Percentiles rank a stretch among this genome's conserved stretches.
Conservation (phyloP, 305 asterid genomes). For the Fraxinus sp. region DNA sequence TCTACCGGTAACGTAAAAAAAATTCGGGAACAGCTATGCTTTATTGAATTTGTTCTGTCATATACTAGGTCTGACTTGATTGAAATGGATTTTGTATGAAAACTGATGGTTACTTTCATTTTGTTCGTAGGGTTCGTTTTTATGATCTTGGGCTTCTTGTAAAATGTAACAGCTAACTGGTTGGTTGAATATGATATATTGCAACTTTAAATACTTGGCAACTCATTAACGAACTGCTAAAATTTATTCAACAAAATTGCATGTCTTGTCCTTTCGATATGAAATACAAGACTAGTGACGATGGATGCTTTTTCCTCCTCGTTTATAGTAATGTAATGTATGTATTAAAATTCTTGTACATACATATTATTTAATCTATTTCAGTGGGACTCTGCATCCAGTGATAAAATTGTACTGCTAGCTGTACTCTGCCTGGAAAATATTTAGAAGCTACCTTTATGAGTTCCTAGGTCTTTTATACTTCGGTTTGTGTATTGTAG, state of each 20-base stretch:
- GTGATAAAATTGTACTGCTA: constrained; percentile 1
- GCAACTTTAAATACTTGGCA: not conserved
- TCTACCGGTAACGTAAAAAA: not conserved
- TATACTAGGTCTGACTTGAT: not conserved
- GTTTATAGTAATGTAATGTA: not conserved
- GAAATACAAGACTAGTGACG: not conserved
- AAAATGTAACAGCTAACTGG: not conserved
- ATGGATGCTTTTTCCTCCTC: not conserved
- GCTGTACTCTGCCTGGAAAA: not conserved
- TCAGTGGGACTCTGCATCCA: not conserved
- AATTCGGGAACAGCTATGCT: not conserved
- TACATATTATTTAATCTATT: not conserved
- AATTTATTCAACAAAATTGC: not conserved
- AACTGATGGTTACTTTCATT: not conserved
- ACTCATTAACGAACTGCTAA: not conserved
- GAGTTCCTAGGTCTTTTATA: constrained; percentile 12
- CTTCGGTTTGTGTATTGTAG: not conserved
- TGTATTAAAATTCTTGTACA: not conserved
- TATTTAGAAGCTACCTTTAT: constrained; percentile 15
- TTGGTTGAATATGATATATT: constrained; percentile 6
- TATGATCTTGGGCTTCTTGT: not conserved
- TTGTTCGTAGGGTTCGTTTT: not conserved
- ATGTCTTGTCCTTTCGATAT: not conserved
- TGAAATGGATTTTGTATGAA: not conserved
- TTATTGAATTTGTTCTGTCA: not conserved